phyloP scores from a whole-genome alignment of 257 asterid genomes.

The Petunia secreta region DNA sequence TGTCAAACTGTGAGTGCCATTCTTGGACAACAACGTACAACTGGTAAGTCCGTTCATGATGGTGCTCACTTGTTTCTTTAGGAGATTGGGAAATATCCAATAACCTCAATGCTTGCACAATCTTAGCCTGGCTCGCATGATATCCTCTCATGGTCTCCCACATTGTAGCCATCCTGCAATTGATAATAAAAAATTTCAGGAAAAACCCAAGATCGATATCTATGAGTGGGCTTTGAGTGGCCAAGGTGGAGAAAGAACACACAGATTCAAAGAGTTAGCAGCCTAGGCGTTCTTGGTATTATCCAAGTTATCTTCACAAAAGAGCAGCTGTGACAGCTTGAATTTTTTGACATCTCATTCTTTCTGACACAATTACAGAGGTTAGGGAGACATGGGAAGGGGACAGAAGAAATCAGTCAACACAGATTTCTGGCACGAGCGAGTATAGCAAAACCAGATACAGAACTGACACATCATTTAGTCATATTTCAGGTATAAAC shows the following conservation, averaged over 20 bases:
- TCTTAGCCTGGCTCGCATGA: constrained; percentile 66
- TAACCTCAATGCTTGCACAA: constrained; percentile 56
- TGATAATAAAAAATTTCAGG: background rate
- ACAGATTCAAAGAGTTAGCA: background rate
- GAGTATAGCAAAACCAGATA: background rate
- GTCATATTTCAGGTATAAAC: background rate
- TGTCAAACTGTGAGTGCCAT: constrained; percentile 70
- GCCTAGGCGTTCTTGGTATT: background rate
- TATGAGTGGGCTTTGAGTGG: constrained; percentile 10
- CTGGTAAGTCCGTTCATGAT: constrained; percentile 81
- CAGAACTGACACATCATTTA: background rate
- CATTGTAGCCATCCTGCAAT: constrained; percentile 86
- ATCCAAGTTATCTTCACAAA: background rate
- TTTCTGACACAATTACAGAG: background rate
- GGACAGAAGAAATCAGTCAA: background rate
- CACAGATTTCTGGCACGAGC: background rate
- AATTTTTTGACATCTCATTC: background rate
- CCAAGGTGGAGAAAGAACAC: background rate
- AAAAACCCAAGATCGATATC: background rate
- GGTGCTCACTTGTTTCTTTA: constrained; percentile 88
- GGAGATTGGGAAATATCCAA: constrained; percentile 71
- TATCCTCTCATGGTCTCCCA: constrained; percentile 82
- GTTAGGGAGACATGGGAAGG: constrained; percentile 12
- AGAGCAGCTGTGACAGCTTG: constrained; percentile 10
- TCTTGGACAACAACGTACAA: constrained; percentile 78